Base-by-base conservation (phyloP, 2,329 filamentous ascomycete genomes). In the Colletotrichum tanaceti region DNA sequence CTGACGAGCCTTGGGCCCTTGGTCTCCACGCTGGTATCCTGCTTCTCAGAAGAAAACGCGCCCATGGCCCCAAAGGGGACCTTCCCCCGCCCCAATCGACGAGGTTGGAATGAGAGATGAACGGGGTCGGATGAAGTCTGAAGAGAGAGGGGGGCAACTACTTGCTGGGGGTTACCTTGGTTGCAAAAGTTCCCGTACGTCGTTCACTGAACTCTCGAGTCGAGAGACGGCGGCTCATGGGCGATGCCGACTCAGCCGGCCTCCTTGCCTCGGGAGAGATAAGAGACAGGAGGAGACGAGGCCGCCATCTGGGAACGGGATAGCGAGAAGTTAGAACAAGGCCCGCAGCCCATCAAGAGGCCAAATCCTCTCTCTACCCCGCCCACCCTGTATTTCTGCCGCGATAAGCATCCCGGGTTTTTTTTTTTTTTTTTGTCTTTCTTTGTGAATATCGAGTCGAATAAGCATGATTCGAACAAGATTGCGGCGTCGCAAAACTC, bases 401-500 rank as follows among this genome's bases (percentile, higher is more conserved):
- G 43, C 55, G 62, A 66, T 66, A 66, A 66, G 49, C n/a, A 22
- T 47, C 44, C 35, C 52, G 32, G n/a, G n/a, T n/a, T n/a, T n/a
- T n/a, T n/a, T n/a, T n/a, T n/a, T n/a, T n/a, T n/a, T n/a, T n/a
- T n/a, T n/a, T n/a, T n/a, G n/a, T n/a, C n/a, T 47, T 44, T 35
- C 44, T 53, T 61, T 32, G 66, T 5, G 44, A 39, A n/a, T 16
- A 46, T 5, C 32, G 32, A 32, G 32, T 28, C 38, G 55, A 61
- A 57, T 69, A 69, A 66, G 66, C 66, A 69, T 69, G 66, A 66
- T 57, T 57, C 50, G 28, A 57, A 46, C 66, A 69, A 61, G 66
- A 61, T 66, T 66, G 66, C 57, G 57, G 43, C 55, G 55, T 61
- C 28, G 62, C 24, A n/a, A 10, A 32, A 28, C 62, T 44, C 39